Evolutionary conservation across 768 basidiomycete genomes (phyloP).

Genomic region (Tephrocybe sp.): DNA sequence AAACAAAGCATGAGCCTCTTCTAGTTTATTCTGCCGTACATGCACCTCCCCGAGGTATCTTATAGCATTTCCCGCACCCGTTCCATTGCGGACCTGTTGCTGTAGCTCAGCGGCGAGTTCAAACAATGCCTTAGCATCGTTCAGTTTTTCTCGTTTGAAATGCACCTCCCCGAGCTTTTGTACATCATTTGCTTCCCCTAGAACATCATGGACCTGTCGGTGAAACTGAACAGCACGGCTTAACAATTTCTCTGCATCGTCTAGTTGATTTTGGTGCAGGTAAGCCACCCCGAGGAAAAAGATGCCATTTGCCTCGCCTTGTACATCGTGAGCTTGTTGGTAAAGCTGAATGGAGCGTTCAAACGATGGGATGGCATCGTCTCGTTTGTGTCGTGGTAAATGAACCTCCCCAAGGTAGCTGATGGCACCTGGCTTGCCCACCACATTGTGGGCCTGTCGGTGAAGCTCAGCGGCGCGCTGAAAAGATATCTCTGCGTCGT

Average conservation of each 20-base stretch:
- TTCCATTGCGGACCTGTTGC: slow-evolving; percentile 11
- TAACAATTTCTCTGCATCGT: slow-evolving; percentile 21
- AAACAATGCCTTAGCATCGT: no score
- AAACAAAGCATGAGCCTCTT: no score
- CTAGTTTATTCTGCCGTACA: no score
- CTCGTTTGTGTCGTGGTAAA: not conserved
- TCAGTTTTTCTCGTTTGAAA: no score
- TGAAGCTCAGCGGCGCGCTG: no score
- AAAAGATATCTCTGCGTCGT: not conserved
- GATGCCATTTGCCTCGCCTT: slow-evolving; percentile 14
- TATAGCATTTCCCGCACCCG: slow-evolving; percentile 6
- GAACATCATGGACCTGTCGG: no score
- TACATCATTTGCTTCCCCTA: no score
- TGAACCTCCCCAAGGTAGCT: not conserved
- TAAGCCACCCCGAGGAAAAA: slow-evolving; percentile 16
- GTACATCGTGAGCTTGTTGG: no score
- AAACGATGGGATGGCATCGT: not conserved
- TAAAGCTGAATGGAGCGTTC: no score
- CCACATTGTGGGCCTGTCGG: not conserved
- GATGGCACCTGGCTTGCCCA: not conserved
- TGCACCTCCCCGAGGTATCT: not conserved
- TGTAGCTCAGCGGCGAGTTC: slow-evolving; percentile 17
- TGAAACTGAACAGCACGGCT: no score
- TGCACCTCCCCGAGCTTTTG: no score
- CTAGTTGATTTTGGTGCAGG: slow-evolving; percentile 16